Evolutionary conservation across 257 asterid species (phyloP).

Genomic region (Cordia subcordata): DNA sequence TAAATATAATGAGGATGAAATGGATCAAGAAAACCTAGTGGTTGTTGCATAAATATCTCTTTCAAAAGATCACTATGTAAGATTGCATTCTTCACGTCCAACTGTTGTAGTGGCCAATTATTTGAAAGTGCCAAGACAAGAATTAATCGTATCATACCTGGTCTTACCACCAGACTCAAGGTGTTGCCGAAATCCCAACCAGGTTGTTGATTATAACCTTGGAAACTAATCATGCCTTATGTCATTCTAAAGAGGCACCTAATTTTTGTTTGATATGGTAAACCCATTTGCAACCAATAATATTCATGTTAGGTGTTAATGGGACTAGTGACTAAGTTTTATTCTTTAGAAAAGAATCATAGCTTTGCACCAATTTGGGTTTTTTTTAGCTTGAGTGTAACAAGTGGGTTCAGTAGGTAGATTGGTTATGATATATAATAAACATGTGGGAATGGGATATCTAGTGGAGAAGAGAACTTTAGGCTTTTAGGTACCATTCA

Average conservation of each 20-base stretch:
- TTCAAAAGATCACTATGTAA: background rate
- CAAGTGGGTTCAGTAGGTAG: background rate
- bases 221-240: background rate
- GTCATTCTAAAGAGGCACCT: background rate
- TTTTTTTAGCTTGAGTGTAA: background rate
- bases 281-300: background rate
- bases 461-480: too few species aligned
- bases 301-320: background rate
- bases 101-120: too few species aligned
- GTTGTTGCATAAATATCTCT: background rate
- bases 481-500: too few species aligned
- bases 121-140: background rate
- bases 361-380: background rate
- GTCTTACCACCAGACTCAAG: background rate
- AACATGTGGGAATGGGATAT: too few species aligned
- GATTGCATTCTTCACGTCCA: background rate
- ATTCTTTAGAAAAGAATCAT: background rate
- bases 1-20: background rate
- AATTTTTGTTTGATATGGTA: background rate
- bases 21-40: background rate
- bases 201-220: background rate
- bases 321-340: background rate
- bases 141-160: background rate
- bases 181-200: background rate
- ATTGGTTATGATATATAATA: too few species aligned